phyloP scores from a whole-genome alignment of 345 rosid species.

The Syzygium aromaticum region DNA sequence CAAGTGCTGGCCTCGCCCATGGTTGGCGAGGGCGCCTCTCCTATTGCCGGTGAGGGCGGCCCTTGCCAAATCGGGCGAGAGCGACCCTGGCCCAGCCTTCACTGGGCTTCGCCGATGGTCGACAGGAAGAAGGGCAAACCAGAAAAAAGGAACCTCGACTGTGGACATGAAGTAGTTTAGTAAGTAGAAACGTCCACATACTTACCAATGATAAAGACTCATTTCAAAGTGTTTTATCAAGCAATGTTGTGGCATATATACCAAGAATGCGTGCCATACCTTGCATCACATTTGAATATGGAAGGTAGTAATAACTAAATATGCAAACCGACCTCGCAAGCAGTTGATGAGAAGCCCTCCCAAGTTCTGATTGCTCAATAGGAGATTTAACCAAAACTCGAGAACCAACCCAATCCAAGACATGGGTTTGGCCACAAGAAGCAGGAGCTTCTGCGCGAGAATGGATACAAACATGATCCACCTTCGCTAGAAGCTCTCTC shows the following conservation, averaged over 20 bases:
- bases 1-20: too few relatives aligned
- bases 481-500: constrained; percentile 31
- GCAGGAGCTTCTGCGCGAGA: constrained; percentile 32
- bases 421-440: constrained; percentile 24
- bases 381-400: constrained; percentile 40
- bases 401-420: constrained; percentile 24
- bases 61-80: too few relatives aligned
- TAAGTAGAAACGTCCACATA: background rate
- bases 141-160: background rate
- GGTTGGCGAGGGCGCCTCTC: too few relatives aligned
- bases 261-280: background rate
- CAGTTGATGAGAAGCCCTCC: constrained; percentile 18
- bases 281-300: background rate
- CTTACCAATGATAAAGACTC: too few relatives aligned
- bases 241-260: background rate
- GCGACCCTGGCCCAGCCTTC: too few relatives aligned
- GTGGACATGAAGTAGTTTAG: background rate
- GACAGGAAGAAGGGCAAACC: too few relatives aligned
- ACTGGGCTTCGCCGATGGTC: too few relatives aligned
- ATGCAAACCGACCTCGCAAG: constrained; percentile 13
- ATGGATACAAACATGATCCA: constrained; percentile 52
- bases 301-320: background rate
- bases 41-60: too few relatives aligned
- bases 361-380: constrained; percentile 24
- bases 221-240: background rate